Conservation (phyloP, 805 yeast genomes). For the Kuraishia cidri region DNA sequence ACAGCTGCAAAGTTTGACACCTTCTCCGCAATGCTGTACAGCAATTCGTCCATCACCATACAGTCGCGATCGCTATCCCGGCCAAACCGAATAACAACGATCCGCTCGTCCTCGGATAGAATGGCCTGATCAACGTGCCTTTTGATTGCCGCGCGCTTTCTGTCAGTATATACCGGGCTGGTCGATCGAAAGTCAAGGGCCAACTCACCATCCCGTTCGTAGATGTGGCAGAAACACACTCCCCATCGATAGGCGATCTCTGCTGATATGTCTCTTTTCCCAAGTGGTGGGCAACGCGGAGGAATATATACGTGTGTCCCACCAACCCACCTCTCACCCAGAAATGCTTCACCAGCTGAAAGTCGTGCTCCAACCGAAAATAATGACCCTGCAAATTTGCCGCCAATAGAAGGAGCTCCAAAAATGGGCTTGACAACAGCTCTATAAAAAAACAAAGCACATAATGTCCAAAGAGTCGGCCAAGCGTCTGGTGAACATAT, state of each 20-base stretch:
- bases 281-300: too few relatives aligned
- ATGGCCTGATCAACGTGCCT: constrained; percentile 99
- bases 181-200: not conserved
- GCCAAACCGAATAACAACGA: constrained; percentile 88
- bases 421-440: too few relatives aligned
- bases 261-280: not conserved
- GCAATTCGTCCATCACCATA: constrained; percentile 83
- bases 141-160: too few relatives aligned
- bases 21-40: constrained; percentile 72
- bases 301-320: too few relatives aligned
- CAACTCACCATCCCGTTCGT: constrained; percentile 54
- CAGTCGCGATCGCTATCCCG: constrained; percentile 68
- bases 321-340: too few relatives aligned
- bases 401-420: too few relatives aligned
- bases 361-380: too few relatives aligned
- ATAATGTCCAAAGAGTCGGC: constrained; percentile 22
- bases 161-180: not conserved
- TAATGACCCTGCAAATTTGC: too few relatives aligned
- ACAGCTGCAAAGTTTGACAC: constrained; percentile 83
- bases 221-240: constrained; percentile 77
- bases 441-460: too few relatives aligned
- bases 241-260: constrained; percentile 44
- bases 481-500: constrained; percentile 43
- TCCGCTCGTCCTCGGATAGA: constrained; percentile 77
- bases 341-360: too few relatives aligned